A percentile compares a stretch with the other conserved stretches of the same genome.
phyloP scores from a whole-genome alignment of 108 stramenopile genomes.

The Seminavis robusta region DNA sequence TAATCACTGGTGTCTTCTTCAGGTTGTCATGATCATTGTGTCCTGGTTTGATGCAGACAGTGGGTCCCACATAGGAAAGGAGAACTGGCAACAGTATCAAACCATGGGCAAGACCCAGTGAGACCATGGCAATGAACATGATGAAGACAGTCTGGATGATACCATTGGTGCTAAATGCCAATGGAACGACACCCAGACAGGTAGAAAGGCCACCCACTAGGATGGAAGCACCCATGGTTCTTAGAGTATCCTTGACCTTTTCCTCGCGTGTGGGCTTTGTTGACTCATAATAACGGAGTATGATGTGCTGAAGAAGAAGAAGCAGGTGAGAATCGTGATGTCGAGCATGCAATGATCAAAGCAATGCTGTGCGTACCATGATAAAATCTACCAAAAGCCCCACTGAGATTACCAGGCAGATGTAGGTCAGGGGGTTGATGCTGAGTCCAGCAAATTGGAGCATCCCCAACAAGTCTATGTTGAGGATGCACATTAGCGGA shows the following conservation, averaged over 20 bases:
- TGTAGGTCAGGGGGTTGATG: too few relatives aligned
- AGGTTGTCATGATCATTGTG: too few relatives aligned
- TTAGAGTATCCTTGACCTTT: slow-evolving; percentile 2
- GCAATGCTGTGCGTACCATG: too few relatives aligned
- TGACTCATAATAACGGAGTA: slow-evolving; percentile 13
- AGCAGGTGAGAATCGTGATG: too few relatives aligned
- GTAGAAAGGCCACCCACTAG: slow-evolving; percentile 17
- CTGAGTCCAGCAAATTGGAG: too few relatives aligned
- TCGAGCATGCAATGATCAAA: too few relatives aligned
- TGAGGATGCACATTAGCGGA: too few relatives aligned
- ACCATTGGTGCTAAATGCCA: slow-evolving; percentile 14
- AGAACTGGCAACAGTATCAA: slow-evolving; percentile 18
- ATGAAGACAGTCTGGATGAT: slow-evolving; percentile 23
- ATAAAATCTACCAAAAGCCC: too few relatives aligned
- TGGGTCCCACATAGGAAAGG: slow-evolving; percentile 14
- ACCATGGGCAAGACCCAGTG: slow-evolving; percentile 10
- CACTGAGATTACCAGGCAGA: too few relatives aligned
- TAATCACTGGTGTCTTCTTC: too few relatives aligned
- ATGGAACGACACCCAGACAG: slow-evolving; percentile 15
- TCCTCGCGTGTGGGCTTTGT: background rate
- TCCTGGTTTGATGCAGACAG: too few relatives aligned
- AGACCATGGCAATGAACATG: slow-evolving; percentile 15
- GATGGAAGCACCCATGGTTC: slow-evolving; percentile 23
- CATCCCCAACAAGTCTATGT: too few relatives aligned
- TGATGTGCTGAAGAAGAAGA: slow-evolving; percentile 18